Base-by-base conservation (phyloP, 768 basidiomycete genomes). In the Auriscalpium vulgare region DNA sequence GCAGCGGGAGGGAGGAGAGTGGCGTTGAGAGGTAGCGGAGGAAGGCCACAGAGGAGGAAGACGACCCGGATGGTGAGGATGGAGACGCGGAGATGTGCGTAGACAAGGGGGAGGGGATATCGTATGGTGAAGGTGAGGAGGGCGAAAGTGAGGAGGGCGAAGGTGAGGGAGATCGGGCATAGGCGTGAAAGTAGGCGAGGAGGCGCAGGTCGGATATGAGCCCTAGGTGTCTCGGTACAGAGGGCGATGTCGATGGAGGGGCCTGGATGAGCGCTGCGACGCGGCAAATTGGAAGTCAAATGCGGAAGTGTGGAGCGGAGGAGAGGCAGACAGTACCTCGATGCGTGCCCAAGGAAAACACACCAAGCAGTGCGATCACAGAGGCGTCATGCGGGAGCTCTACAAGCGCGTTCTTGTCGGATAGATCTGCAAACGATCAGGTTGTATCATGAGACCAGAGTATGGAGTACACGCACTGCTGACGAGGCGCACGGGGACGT, bases 341-440 rank as follows among this genome's bases (percentile, higher is more conserved):
- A 68, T 92, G 90, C 3, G 80, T 75, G 29, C 90, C 90, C 23
- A 79, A 74, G 21, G 86, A 79, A 65, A 91, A 91, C 4, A 84
- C 65, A 47, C 77, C 75, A 5, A 92, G 70, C 1, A 91, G 70
- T 3, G 81, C 78, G 11, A 89, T 67, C 21, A 88, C 63, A 2
- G 77, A 84, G 2, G 88, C 85, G 45, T 83, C 78, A 56, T 86
- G 70, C 0, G 84, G 77, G 8, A 90, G 67, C 19, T 73, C 74
- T 53, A 87, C 78, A 35, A 91, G 74, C 9, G 87, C 84, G 58
- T 92, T 91, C 75, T 92, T 92, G 69, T 90, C 86, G 11, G 90
- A 91, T 37, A 91, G 74, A 68, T 92, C 90, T 92, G 49, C 16
- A 6, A 46, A n/a, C 53, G 10, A 55, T 6, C n/a, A 11, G n/a